phyloP scores from a whole-genome alignment of 805 yeast species.

The Barnettozyma vustinii region DNA sequence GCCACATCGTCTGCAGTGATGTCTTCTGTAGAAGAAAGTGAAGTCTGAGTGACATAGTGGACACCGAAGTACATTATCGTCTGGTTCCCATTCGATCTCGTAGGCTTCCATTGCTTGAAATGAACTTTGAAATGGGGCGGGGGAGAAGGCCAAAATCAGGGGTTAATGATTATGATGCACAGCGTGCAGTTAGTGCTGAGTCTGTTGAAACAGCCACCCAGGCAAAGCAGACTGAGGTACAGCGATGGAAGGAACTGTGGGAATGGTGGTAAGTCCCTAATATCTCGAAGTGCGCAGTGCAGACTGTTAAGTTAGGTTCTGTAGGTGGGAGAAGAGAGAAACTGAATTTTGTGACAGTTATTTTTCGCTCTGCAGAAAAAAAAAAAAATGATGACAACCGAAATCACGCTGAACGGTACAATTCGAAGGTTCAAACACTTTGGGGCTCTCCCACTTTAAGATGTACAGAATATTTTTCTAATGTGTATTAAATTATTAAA shows the following conservation, averaged over 20 bases:
- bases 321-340: no score
- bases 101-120: background rate
- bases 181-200: background rate
- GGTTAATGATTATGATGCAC: background rate
- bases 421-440: no score
- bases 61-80: slow-evolving; percentile 47
- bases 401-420: no score
- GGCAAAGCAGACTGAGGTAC: background rate
- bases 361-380: no score
- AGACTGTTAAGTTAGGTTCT: no score
- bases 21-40: slow-evolving; percentile 64
- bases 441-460: no score
- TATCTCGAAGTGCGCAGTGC: background rate
- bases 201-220: background rate
- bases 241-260: background rate
- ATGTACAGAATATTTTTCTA: no score
- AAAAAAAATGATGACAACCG: no score
- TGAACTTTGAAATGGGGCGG: background rate
- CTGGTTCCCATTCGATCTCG: slow-evolving; percentile 59
- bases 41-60: slow-evolving; percentile 47
- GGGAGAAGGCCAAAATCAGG: background rate
- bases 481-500: no score
- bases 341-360: no score
- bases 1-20: slow-evolving; percentile 83
- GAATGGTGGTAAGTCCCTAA: background rate